Evolutionary conservation across 176 grass and related monocot genomes (phyloP).

Genomic region (Phoenix roebelenii): DNA sequence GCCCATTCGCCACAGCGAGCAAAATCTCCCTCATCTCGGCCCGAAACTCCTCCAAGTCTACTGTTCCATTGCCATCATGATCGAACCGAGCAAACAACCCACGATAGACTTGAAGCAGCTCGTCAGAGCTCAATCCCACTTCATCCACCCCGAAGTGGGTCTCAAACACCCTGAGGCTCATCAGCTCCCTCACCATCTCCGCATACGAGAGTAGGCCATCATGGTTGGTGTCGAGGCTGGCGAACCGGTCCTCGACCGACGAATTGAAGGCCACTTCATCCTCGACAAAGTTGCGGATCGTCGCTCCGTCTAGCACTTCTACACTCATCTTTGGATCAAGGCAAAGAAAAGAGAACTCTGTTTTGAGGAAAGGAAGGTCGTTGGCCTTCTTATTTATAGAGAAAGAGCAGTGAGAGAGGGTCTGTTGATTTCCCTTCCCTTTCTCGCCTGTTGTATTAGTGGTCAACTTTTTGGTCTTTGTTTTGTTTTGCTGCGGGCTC

Average conservation of each 20-base stretch:
- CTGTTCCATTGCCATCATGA: slow-evolving; percentile 55
- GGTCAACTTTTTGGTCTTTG: too few species aligned
- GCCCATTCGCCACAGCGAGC: slow-evolving; percentile 61
- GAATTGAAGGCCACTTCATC: not conserved
- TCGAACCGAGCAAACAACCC: slow-evolving; percentile 52
- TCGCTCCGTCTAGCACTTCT: not conserved
- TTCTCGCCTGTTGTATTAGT: too few species aligned
- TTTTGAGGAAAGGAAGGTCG: not conserved
- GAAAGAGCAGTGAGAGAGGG: not conserved
- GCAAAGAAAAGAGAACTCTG: not conserved
- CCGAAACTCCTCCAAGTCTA: slow-evolving; percentile 50
- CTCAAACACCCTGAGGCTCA: slow-evolving; percentile 43
- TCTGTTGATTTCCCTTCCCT: not conserved
- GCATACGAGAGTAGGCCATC: slow-evolving; percentile 54
- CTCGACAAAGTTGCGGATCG: not conserved
- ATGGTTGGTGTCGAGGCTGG: slow-evolving; percentile 41
- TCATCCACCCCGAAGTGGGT: slow-evolving; percentile 43
- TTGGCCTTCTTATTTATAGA: not conserved
- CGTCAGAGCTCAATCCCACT: slow-evolving; percentile 9
- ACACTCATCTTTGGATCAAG: not conserved
- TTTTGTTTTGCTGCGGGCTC: too few species aligned
- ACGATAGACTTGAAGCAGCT: slow-evolving; percentile 32
- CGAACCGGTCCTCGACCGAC: slow-evolving; percentile 13
- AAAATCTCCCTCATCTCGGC: slow-evolving; percentile 85
- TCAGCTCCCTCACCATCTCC: slow-evolving; percentile 56